Evolutionary conservation across 352 stramenopile species (phyloP).

Genomic region (Aphanomyces astaci): DNA sequence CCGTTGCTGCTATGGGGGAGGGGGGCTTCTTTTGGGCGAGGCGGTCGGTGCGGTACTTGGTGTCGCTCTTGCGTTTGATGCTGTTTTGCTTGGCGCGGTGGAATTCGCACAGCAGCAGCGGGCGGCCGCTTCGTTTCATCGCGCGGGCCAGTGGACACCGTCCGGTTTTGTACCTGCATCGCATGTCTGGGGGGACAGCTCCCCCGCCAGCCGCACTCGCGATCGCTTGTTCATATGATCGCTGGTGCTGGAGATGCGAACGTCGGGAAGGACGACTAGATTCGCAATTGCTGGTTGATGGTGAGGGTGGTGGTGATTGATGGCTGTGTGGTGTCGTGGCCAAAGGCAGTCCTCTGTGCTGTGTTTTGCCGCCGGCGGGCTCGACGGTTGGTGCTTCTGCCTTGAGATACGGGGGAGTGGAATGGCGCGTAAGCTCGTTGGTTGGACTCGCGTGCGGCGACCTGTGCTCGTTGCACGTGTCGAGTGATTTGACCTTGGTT

Average conservation of each 20-base stretch:
- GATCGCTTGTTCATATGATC: conserved; percentile 18
- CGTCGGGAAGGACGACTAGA: background rate
- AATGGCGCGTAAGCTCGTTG: too few species aligned
- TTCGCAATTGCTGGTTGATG: background rate
- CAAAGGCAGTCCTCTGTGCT: too few species aligned
- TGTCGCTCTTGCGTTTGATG: conserved; percentile 18
- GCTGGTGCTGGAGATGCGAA: background rate
- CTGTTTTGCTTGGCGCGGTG: conserved; percentile 22
- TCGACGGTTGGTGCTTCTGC: background rate
- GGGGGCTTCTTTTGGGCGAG: background rate
- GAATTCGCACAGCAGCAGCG: conserved; percentile 19
- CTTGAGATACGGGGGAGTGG: too few species aligned
- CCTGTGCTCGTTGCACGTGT: background rate
- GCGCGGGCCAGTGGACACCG: conserved; percentile 15
- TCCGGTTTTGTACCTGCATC: conserved; percentile 21
- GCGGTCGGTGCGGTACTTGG: background rate
- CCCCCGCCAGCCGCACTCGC: background rate
- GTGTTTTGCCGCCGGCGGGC: too few species aligned
- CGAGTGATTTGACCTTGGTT: too few species aligned
- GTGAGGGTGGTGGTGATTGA: too few species aligned
- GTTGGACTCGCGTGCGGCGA: background rate
- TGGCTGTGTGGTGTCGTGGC: too few species aligned
- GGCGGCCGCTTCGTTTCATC: conserved; percentile 11
- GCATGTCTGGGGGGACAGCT: background rate
- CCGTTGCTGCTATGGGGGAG: too few species aligned